Evolutionary conservation across 2,329 filamentous ascomycete genomes (phyloP), one percentile per base, ranked within the genome.

Genomic region (Paraphoma sp.): DNA sequence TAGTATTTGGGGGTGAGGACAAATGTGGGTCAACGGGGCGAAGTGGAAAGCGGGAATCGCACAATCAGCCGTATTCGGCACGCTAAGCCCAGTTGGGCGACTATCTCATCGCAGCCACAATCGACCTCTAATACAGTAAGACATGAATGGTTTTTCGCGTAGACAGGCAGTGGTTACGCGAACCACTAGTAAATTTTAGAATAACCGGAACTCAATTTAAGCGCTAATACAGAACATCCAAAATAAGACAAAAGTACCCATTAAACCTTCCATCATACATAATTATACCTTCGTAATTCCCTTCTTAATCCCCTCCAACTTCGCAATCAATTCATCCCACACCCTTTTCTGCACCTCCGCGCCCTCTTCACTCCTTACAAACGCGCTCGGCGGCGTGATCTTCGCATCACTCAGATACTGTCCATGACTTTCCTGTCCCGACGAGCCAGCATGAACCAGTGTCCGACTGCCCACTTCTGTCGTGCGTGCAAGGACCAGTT

Each of bases 401-500:
- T 63, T 31, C 16, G 69, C 73, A 49, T 81, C 68, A 38, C 65
- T 73, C 45, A 80, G 48, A 56, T 80, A 82, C 59, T 76, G 64
- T 0, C 80, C 80, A 61, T 81, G 78, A 1, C 64, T 73, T 56
- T 78, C 74, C 3, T 59, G 52, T 0, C 78, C 78, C 16, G 60
- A 63, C 6, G 64, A 48, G 3, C 70, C 79, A 0, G 75, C 78
- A 57, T 76, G 65, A 1, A 80, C 77, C n/a, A 81, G 64, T 1
- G 73, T 80, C 18, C 79, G 60, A 8, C 68, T 69, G 0, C 80
- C 80, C 1, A 76, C 73, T 54, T 81, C 79, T 0, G 76, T 79
- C 1, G 68, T 73, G 1, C 79, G 63, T 4, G 73, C 77, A 12
- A 76, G 56, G 4, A 72, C 14, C 10, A 64, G 49, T 7, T 63